Base-by-base conservation (phyloP, 169 alveolate species). In the Eimeria necatrix region DNA sequence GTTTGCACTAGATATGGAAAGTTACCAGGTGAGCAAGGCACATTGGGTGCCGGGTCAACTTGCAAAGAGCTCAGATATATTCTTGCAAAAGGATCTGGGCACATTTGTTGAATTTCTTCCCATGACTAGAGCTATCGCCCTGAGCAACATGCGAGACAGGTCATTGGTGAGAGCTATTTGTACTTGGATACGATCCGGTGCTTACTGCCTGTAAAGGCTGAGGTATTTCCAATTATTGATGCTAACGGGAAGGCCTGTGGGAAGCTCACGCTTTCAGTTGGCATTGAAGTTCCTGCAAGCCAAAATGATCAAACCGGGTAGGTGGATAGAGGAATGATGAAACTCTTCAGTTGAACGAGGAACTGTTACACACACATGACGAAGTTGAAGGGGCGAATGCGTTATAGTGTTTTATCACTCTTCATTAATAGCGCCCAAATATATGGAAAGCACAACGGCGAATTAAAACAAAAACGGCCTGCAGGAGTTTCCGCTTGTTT, bases 1-100 rank as follows among this genome's bases (percentile, higher is more conserved):
- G 12, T 85, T 93, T 41, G 96, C 94, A 0, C 48, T 71, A 53
- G 96, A 93, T 52, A 84, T 84, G 52, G 96, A 93, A 59, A 78
- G 93, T 78, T 92, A 92, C 95, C 95, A 81, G 85, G 95, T 83
- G 80, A 49, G 78, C 20, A 4, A 46, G 26, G 74, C 90, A 22
- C 24, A 51, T 4, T 53, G 4, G 73, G 52, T 18, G 20, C 12
- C 68, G 53, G 32, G 70, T 18, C 84, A 4, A 51, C 81, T 10
- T 26, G 12, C 12, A 70, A 70, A 18, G 52, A 22, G 41, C 41
- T 32, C 41, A n/a, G 53, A 71, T 32, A 26, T 71, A 26, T 60
- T 4, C n/a, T 22, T 22, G 32, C 49, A 3, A 22, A 5, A 22
- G 22, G 81, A 4, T 48, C 46, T 0, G 64, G 3, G 41, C 16